These are phyloP conservation scores for Nematocida sp. DNA, from an alignment of 371 early-diverging fungal species.

Conservation along the genomic window DNA sequence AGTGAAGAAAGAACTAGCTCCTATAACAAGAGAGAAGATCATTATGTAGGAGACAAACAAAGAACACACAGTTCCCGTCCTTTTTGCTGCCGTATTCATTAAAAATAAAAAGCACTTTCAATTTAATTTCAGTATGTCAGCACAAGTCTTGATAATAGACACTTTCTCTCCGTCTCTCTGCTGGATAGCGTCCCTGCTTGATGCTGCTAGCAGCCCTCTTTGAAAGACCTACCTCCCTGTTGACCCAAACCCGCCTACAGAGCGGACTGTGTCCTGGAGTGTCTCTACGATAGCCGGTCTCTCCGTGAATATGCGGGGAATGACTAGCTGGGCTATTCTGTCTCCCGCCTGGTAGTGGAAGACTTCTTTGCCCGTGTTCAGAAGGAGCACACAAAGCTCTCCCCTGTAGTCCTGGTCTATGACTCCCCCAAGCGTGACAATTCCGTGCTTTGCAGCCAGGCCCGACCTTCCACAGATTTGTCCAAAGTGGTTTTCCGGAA, in stretches of 20 bases:
- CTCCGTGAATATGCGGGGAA: constrained; percentile 75
- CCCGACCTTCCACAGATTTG: constrained; percentile 83
- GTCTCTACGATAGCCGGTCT: constrained; percentile 71
- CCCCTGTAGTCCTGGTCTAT: constrained; percentile 88
- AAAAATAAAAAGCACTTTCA: constrained; percentile 12
- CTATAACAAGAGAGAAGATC: constrained; percentile 1
- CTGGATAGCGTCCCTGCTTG: neutral
- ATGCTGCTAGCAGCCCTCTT: neutral
- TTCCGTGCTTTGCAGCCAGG: constrained; percentile 77
- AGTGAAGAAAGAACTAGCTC: neutral
- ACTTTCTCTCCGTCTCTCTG: too few relatives aligned
- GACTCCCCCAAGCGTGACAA: constrained; percentile 88
- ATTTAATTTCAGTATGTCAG: constrained; percentile 1
- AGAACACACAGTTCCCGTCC: neutral
- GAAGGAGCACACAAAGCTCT: constrained; percentile 67
- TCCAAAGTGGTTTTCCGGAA: constrained; percentile 79
- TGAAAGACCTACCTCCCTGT: constrained; percentile 69
- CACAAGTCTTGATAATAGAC: too few relatives aligned
- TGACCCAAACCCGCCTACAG: constrained; percentile 82
- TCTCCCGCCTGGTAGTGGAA: constrained; percentile 73
- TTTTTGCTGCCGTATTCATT: constrained; percentile 34
- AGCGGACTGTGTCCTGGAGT: constrained; percentile 72
- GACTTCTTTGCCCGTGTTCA: constrained; percentile 71
- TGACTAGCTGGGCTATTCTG: constrained; percentile 85
- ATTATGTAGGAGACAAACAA: neutral